Conservation (phyloP, 768 basidiomycete species). For the Collybia mongolica region DNA sequence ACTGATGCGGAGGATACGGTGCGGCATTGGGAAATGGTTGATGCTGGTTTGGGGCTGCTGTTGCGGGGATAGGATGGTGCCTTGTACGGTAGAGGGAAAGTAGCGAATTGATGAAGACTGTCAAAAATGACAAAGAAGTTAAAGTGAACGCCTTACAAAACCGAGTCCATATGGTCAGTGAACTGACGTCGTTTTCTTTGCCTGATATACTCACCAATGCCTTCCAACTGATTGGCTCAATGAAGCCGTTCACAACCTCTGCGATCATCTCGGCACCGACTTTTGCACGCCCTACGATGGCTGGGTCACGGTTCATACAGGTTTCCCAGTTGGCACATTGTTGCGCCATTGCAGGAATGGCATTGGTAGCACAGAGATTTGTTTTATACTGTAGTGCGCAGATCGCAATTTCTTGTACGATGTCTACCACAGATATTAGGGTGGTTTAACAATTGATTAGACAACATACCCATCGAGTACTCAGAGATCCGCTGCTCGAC, state of each 20-base stretch:
- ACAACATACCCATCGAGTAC: constrained; percentile 77
- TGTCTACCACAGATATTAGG: constrained; percentile 46
- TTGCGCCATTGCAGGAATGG: constrained; percentile 85
- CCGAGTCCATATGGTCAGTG: constrained; percentile 12
- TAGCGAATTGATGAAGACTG: constrained; percentile 78
- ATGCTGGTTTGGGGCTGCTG: constrained; percentile 25
- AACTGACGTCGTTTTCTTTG: background rate
- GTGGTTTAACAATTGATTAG: background rate
- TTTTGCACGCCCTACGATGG: constrained; percentile 82
- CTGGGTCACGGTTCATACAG: constrained; percentile 95
- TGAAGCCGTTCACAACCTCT: constrained; percentile 94
- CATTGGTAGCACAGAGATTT: constrained; percentile 74
- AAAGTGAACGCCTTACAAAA: constrained; percentile 64
- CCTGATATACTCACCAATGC: constrained; percentile 64
- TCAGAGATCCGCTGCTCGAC: constrained; percentile 85
- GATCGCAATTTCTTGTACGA: constrained; percentile 88
- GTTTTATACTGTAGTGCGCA: constrained; percentile 80
- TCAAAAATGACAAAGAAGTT: constrained; percentile 74
- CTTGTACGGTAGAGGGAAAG: constrained; percentile 75
- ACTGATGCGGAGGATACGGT: constrained; percentile 45
- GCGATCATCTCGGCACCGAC: constrained; percentile 95
- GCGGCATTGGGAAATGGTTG: constrained; percentile 33
- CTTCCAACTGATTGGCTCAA: constrained; percentile 98
- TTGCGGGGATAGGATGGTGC: constrained; percentile 41
- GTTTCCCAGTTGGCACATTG: constrained; percentile 90